Conservation (phyloP, 2,329 filamentous ascomycete species). For the Claviceps maximensis region DNA sequence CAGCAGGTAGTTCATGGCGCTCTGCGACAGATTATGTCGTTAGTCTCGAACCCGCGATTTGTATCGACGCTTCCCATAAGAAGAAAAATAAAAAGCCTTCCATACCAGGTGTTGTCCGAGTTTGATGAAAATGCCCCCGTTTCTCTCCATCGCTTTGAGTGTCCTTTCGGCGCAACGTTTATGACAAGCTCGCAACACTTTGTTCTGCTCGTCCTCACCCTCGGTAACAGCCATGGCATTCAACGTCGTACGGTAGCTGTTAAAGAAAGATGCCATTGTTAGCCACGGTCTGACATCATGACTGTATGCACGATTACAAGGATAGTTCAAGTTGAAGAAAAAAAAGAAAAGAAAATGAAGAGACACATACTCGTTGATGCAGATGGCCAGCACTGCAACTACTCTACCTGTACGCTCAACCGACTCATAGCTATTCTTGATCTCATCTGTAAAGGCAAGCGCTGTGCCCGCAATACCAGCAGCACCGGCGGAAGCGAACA, state of each 20-base stretch:
- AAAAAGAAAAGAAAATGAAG: neutral
- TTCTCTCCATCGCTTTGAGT: constrained; percentile 77
- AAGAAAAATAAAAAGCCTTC: neutral
- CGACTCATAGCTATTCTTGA: constrained; percentile 63
- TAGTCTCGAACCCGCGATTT: neutral
- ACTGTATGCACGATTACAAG: neutral
- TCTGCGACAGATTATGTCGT: constrained; percentile 29
- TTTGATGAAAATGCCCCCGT: constrained; percentile 97
- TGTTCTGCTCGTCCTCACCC: constrained; percentile 51
- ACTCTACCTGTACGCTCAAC: constrained; percentile 70
- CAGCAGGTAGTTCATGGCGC: constrained; percentile 88
- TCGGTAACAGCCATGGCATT: constrained; percentile 51
- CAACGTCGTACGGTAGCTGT: constrained; percentile 75
- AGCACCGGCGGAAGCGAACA: constrained; percentile 39
- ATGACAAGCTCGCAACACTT: constrained; percentile 70
- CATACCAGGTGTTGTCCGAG: constrained; percentile 77
- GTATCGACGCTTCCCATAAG: too few species aligned
- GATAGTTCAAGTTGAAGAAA: constrained; percentile 7
- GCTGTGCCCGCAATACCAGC: constrained; percentile 34
- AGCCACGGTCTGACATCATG: neutral
- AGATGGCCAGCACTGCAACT: constrained; percentile 57
- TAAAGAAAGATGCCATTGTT: neutral
- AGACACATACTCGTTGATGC: constrained; percentile 66
- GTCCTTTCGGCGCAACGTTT: constrained; percentile 85
- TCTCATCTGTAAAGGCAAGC: constrained; percentile 50